Evolutionary conservation across 805 yeast genomes (phyloP), one percentile per base, ranked within the genome.

Genomic region (Saccharomycodes ludwigii): DNA sequence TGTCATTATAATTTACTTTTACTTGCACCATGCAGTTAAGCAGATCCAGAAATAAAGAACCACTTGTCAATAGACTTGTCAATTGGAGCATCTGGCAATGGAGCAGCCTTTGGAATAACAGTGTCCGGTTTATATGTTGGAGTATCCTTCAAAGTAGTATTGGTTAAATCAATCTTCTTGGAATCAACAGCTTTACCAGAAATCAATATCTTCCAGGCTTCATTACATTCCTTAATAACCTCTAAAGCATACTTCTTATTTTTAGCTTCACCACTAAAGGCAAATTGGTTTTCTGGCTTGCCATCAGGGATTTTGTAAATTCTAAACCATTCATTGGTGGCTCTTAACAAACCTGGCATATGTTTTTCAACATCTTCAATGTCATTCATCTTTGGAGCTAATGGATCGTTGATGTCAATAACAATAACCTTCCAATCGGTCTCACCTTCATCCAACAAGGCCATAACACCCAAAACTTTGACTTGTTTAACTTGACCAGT

Each of bases 221-320:
- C 77, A 50, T 70, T 59, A 53, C 94, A 82, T 61, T 84, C 94
- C 50, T 72, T 66, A 44, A 88, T 71, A 44, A 86, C 72, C 43
- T 80, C 84, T 46, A 81, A 68, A 37, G 98, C 94, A 54, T 86
- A 85, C 50, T 72, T 67, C 65, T 73, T 81, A 70, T 76, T 74
- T 63, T 81, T 81, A 67, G 84, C 83, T 57, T 81, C 84, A 43
- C 95, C 98, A 39, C 82, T 71, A 75, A 84, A 85, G n/a, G 96
- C 97, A 58, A 91, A 88, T 61, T 79, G 80, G 64, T 91, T 91
- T 62, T 74, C 82, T 49, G 95, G 94, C 71, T 91, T 91, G 40
- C 97, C 98, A 58, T 88, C 98, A 34, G 98, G 96, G 46, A 85
- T 71, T 63, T 91, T 91, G 76, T 91, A 91, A 61, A 86, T 85